Evolutionary conservation across 1,139 yeast genomes (phyloP), one percentile per base, ranked within the genome.

Genomic region (Candida sanyaensis): DNA sequence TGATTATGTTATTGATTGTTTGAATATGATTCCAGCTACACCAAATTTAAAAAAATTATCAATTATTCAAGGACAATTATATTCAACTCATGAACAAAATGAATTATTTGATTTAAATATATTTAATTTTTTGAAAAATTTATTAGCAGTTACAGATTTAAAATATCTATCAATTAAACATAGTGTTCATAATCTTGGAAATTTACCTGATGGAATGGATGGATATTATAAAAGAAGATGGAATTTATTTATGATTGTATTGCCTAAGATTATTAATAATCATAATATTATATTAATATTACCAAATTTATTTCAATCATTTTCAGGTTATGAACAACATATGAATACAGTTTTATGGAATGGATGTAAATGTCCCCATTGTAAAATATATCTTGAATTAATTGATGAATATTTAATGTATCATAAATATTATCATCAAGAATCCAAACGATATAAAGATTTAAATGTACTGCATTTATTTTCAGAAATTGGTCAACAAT

Each of bases 291-390:
- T 69, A 1, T 59, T 86, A 7, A 65, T 77, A 2, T 71, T 83
- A 1, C 90, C 91, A 1, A 80, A 82, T 7, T 69, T 84, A 43
- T 61, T 87, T 49, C 81, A 81, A 48, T 67, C 83, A 0, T 66
- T 85, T 30, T 73, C 89, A 0, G 79, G 88, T 50, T 87, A 86
- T 61, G 93, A 86, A 54, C 84, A 83, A 49, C 65, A 85, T 7
- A 81, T 84, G 65, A 84, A 88, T 47, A 86, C 84, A 51, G 54
- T 86, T 46, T 62, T 87, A 37, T 87, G 92, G 91, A 86, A 85
- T 60, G 92, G 92, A 0, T 86, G 93, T 62, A 76, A 75, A 46
- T 86, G 95, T 60, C 51, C 55, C 0, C 79, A 75, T 53, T 86
- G 95, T 58, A 58, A 58, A 3, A 62, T 65, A 33, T 76, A 75